phyloP scores from a whole-genome alignment of 139 green algal genomes.

The Closterium sp. region DNA sequence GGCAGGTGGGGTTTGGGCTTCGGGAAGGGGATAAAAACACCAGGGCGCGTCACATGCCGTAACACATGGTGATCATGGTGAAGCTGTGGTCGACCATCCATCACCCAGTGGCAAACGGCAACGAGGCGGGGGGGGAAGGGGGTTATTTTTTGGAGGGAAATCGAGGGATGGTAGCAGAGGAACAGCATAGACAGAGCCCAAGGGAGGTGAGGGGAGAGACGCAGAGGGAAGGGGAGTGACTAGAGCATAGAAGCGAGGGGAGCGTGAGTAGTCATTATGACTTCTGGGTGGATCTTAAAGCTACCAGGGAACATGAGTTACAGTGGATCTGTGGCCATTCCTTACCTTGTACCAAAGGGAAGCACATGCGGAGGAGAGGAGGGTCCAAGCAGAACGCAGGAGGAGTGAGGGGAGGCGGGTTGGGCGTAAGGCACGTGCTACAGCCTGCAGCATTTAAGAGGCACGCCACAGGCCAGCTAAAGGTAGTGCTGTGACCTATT shows the following conservation, averaged over 20 bases:
- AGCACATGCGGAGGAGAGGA: neutral
- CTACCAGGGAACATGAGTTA: too few species aligned
- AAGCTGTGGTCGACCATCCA: conserved; percentile 81
- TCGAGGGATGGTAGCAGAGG: neutral
- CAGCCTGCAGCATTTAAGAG: neutral
- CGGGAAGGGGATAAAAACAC: too few species aligned
- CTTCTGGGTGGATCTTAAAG: too few species aligned
- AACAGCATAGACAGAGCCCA: too few species aligned
- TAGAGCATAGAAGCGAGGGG: too few species aligned
- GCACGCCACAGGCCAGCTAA: neutral
- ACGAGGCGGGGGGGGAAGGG: neutral
- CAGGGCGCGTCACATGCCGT: conserved; percentile 91
- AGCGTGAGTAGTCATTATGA: too few species aligned
- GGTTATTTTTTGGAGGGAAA: neutral
- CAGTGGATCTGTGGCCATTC: too few species aligned
- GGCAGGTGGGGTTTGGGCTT: too few species aligned
- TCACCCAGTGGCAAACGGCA: conserved; percentile 78
- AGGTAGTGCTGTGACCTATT: neutral
- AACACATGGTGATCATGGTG: conserved; percentile 78
- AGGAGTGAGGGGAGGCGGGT: neutral
- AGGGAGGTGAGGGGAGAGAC: too few species aligned
- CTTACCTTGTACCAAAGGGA: neutral
- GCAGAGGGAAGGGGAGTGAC: too few species aligned
- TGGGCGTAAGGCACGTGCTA: too few species aligned
- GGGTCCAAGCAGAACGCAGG: neutral